Conservation (phyloP, 75 land plant genomes). For the Cupressus sempervirens region DNA sequence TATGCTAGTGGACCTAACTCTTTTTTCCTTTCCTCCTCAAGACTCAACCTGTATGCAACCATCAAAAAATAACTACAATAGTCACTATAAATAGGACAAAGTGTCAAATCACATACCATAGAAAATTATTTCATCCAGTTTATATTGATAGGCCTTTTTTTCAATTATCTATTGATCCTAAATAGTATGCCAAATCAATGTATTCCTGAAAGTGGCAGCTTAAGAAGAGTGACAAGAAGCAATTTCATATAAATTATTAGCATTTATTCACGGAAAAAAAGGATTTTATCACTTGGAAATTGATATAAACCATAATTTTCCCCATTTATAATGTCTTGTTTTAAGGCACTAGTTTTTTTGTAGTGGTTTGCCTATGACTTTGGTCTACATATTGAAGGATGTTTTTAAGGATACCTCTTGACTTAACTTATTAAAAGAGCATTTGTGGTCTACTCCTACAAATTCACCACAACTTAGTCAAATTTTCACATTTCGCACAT, state of each 20-base stretch:
- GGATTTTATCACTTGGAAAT: neutral
- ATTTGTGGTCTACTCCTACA: no score
- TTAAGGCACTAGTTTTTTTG: no score
- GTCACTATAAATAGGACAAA: neutral
- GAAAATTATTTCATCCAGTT: neutral
- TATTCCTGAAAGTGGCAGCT: neutral
- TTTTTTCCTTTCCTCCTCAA: constrained; percentile 61
- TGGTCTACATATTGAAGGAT: no score
- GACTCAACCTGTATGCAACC: constrained; percentile 47
- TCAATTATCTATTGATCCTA: neutral
- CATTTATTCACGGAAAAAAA: neutral
- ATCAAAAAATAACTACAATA: neutral
- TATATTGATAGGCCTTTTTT: neutral
- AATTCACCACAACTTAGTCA: no score
- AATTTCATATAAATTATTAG: neutral
- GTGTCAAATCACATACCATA: neutral
- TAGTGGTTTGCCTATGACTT: no score
- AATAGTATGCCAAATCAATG: neutral
- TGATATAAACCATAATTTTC: neutral
- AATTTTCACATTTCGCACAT: no score
- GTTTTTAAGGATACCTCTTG: no score
- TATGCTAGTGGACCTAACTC: constrained; percentile 80
- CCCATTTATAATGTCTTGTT: neutral
- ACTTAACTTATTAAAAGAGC: no score
- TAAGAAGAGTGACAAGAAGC: neutral